Evolutionary conservation across 2,329 filamentous ascomycete genomes (phyloP).

Genomic region (Cercospora sp.): DNA sequence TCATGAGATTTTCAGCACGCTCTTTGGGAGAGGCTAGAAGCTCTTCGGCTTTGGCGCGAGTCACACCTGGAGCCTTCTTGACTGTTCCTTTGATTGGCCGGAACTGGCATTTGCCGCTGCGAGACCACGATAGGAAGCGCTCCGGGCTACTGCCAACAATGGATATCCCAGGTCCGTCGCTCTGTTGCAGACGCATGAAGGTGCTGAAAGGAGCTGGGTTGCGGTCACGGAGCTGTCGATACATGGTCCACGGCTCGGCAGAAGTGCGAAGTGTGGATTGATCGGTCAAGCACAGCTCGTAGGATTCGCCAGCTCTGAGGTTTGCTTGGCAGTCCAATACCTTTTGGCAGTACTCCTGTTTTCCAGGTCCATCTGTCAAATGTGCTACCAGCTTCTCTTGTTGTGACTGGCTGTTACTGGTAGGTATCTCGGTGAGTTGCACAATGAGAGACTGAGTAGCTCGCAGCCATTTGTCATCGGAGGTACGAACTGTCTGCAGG

Average conservation of each 20-base stretch:
- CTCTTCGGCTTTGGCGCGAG: conserved; percentile 67
- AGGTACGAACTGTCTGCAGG: conserved; percentile 64
- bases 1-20: conserved; percentile 95
- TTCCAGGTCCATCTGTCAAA: conserved; percentile 29
- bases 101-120: conserved; percentile 67
- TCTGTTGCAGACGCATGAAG: conserved; percentile 67
- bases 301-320: conserved; percentile 76
- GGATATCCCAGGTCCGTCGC: conserved; percentile 48
- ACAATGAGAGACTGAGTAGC: conserved; percentile 3
- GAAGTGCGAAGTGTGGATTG: conserved; percentile 62
- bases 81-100: conserved; percentile 96
- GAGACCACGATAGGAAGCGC: conserved; percentile 74
- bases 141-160: conserved; percentile 85
- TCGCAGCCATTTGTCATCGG: conserved; percentile 40
- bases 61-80: conserved; percentile 69
- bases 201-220: conserved; percentile 86
- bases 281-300: conserved; percentile 80
- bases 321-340: conserved; percentile 69
- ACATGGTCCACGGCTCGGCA: conserved; percentile 63
- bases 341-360: conserved; percentile 60
- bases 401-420: neutral
- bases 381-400: conserved; percentile 6
- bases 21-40: conserved; percentile 83
- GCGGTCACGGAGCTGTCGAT: conserved; percentile 65
- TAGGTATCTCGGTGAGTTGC: neutral